Conservation (phyloP, 371 early-diverging fungal genomes). For the Ordospora colligata region DNA sequence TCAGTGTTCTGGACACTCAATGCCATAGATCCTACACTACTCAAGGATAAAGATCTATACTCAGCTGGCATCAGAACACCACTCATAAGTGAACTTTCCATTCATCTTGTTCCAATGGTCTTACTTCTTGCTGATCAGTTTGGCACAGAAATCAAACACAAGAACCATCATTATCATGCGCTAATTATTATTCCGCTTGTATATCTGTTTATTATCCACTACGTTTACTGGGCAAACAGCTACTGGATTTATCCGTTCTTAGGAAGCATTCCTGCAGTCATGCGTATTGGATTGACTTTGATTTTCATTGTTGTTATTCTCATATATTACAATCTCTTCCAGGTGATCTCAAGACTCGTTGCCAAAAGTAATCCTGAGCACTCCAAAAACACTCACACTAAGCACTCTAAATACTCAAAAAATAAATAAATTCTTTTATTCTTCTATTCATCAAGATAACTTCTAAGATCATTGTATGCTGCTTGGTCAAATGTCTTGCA, state of each 20-base stretch:
- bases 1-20: constrained; percentile 25
- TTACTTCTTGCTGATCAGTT: not conserved
- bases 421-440: not conserved
- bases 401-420: no score
- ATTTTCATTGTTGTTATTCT: not conserved
- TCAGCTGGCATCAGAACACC: not conserved
- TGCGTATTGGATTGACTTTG: not conserved
- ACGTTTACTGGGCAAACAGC: not conserved
- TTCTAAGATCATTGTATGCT: constrained; percentile 3
- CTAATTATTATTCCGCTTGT: not conserved
- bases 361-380: not conserved
- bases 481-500: constrained; percentile 25
- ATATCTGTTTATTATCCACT: not conserved
- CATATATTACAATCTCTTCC: not conserved
- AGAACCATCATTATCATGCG: not conserved
- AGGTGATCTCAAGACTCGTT: not conserved
- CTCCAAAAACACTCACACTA: not conserved
- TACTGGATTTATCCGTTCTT: constrained; percentile 23
- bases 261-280: not conserved
- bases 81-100: constrained; percentile 8
- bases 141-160: not conserved
- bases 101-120: constrained; percentile 23
- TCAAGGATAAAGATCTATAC: constrained; percentile 7
- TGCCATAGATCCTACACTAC: constrained; percentile 9
- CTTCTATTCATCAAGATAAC: not conserved